Evolutionary conservation across 805 yeast genomes (phyloP), one percentile per base, ranked within the genome.

Genomic region (Cyberlindnera petersonii): DNA sequence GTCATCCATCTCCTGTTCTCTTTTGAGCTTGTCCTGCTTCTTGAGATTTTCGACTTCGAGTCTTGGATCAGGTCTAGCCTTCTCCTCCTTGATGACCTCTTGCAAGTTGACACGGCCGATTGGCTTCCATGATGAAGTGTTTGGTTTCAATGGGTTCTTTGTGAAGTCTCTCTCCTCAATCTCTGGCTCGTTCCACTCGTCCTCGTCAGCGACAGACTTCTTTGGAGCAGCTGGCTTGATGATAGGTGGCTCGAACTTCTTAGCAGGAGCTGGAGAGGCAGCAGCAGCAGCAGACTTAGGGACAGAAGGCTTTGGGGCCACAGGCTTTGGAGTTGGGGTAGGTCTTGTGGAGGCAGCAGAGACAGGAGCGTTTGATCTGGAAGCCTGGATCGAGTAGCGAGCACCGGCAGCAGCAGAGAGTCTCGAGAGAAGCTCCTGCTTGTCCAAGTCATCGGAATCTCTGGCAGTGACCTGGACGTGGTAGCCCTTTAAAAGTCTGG

Each of bases 401-500:
- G 98, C 96, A 53, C 98, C 98, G 2, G 98, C 85, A 24, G 98
- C 96, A 49, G 86, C 83, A 48, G 86, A 79, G 34, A 93, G 79
- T 48, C 86, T 80, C 31, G 77, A 71, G 50, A 87, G 61, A 42
- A 93, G 74, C 43, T 84, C 94, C 19, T 72, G 72, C 31, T 84
- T 83, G 52, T 86, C 85, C 59, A 94, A 72, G 61, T 93, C 98
- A 56, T 88, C 96, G 30, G 75, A 69, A 57, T 86, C 95, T 65
- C 98, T 79, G n/a, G 98, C 98, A 34, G 96, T 88, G 49, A 93
- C 80, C 64, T 93, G 97, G 39, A 93, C 89, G 59, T 93, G 98
- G 65, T 91, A 93, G 33, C 95, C 95, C 50, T 72, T 71, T 55
- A 85, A 70, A 16, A 77, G 68, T 43, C 72, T 77, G 20, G 88